Conservation (phyloP, 345 rosid species). For the Sapria himalayana region DNA sequence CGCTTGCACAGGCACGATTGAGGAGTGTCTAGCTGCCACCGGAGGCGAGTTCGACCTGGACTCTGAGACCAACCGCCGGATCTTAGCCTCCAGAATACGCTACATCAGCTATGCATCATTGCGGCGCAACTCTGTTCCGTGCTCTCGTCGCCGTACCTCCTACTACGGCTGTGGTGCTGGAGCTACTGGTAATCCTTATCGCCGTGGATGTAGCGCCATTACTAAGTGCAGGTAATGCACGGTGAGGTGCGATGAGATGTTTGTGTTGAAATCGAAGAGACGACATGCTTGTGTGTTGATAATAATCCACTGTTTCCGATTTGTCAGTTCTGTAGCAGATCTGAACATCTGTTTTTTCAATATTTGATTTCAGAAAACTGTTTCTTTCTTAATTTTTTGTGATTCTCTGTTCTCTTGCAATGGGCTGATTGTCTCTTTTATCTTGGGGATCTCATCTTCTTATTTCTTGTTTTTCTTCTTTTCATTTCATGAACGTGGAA, state of each 20-base stretch:
- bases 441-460: too few species aligned
- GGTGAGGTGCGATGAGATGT: conserved; percentile 8
- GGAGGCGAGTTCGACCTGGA: conserved; percentile 63
- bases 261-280: background rate
- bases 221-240: conserved; percentile 90
- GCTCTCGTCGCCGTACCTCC: conserved; percentile 88
- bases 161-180: conserved; percentile 76
- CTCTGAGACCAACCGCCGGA: conserved; percentile 64
- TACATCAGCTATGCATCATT: conserved; percentile 90
- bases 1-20: conserved; percentile 33
- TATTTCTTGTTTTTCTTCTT: too few species aligned
- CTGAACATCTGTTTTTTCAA: background rate
- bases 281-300: too few species aligned
- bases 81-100: conserved; percentile 42
- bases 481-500: too few species aligned
- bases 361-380: background rate
- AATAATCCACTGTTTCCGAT: background rate
- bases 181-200: conserved; percentile 66
- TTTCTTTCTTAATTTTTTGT: background rate
- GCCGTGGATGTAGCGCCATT: conserved; percentile 71
- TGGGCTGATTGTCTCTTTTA: too few species aligned
- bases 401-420: too few species aligned
- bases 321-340: background rate
- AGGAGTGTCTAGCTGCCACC: conserved; percentile 30
- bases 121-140: conserved; percentile 74